Percentiles rank a stretch among this genome's conserved stretches.
phyloP scores from a whole-genome alignment of 2,329 filamentous ascomycete genomes.

The Cladosporium oxysporum region DNA sequence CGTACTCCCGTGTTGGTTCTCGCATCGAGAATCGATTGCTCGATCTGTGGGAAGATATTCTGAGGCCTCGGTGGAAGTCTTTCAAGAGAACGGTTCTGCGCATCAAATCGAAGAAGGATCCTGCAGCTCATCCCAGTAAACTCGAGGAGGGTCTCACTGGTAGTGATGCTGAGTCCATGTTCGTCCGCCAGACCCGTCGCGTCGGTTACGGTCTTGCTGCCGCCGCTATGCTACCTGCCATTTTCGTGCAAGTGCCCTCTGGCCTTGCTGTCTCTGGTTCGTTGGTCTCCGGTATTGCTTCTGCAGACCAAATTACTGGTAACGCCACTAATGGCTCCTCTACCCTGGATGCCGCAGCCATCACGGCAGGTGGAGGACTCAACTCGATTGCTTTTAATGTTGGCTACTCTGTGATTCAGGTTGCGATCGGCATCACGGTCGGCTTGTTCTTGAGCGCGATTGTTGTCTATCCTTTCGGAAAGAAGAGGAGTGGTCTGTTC shows the following conservation, averaged over 20 bases:
- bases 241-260: constrained; percentile 69
- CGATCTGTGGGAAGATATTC: constrained; percentile 55
- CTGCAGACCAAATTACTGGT: constrained; percentile 56
- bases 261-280: constrained; percentile 61
- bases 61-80: constrained; percentile 44
- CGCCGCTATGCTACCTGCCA: constrained; percentile 81
- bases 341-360: constrained; percentile 41
- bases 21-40: constrained; percentile 58
- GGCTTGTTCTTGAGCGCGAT: constrained; percentile 52
- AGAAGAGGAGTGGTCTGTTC: constrained; percentile 48
- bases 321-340: constrained; percentile 47
- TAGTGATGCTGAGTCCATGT: constrained; percentile 33
- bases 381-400: constrained; percentile 52
- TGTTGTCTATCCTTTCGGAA: constrained; percentile 52
- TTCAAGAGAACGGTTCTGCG: constrained; percentile 37
- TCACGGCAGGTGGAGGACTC: constrained; percentile 32
- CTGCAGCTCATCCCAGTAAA: constrained; percentile 21
- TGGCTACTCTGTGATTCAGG: constrained; percentile 51
- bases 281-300: constrained; percentile 58
- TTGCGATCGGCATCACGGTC: constrained; percentile 55
- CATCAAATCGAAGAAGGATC: constrained; percentile 29
- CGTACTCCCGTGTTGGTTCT: constrained; percentile 70
- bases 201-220: constrained; percentile 77
- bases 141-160: constrained; percentile 33
- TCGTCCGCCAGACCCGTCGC: constrained; percentile 41